Percentiles rank a stretch among this genome's conserved stretches.
Conservation (phyloP, 257 asterid species). For the Primulina huaijiensis region DNA sequence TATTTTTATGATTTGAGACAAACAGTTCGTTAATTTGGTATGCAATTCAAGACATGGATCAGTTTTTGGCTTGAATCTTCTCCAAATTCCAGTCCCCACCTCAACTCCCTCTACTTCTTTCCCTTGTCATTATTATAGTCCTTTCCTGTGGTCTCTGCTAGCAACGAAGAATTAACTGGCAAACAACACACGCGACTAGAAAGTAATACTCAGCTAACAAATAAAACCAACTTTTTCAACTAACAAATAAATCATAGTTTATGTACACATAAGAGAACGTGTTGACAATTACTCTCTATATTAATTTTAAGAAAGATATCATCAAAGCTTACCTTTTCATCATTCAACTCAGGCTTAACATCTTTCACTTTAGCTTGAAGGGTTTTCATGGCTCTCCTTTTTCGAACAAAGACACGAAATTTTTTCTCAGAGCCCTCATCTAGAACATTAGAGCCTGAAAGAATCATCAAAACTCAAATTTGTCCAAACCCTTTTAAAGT, state of each 20-base stretch:
- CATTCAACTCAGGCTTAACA: conserved; percentile 35
- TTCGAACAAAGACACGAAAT: conserved; percentile 55
- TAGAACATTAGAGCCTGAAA: conserved; percentile 39
- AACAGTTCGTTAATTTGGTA: neutral
- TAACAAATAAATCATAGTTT: neutral
- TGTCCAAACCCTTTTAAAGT: neutral
- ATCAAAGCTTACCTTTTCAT: conserved; percentile 35
- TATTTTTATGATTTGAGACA: neutral
- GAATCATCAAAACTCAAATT: conserved; percentile 14
- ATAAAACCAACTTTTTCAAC: conserved; percentile 3
- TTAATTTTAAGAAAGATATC: neutral
- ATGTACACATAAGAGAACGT: neutral
- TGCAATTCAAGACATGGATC: neutral
- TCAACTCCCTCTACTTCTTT: neutral
- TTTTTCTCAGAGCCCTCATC: conserved; percentile 34
- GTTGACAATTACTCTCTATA: neutral
- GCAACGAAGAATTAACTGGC: neutral
- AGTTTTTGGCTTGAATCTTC: neutral
- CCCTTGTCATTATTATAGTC: neutral
- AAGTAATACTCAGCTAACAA: neutral
- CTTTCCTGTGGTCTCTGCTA: neutral
- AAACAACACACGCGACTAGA: conserved; percentile 1
- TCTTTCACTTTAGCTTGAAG: conserved; percentile 36
- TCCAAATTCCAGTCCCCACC: neutral
- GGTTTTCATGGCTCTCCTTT: conserved; percentile 44